A percentile compares a stretch with the other conserved stretches of the same genome.
Evolutionary conservation across 805 yeast species (phyloP).

Genomic region (Wickerhamomyces canadensis): DNA sequence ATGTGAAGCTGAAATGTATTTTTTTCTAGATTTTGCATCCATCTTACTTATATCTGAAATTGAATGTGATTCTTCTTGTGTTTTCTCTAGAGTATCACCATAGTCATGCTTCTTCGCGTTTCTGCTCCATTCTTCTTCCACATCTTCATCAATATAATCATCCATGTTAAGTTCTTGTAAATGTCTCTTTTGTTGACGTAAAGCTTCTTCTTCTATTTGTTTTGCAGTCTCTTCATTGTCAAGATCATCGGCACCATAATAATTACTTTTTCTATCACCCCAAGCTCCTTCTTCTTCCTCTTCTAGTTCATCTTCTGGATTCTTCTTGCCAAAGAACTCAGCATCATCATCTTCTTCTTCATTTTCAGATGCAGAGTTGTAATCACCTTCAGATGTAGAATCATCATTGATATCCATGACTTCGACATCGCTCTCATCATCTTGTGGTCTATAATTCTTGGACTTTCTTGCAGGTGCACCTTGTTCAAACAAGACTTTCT

Average conservation of each 20-base stretch:
- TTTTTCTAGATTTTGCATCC: slow-evolving; percentile 46
- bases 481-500: slow-evolving; percentile 48
- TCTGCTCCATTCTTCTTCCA: slow-evolving; percentile 74
- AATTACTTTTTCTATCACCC: slow-evolving; percentile 39
- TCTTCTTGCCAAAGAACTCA: slow-evolving; percentile 27
- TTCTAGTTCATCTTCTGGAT: slow-evolving; percentile 22
- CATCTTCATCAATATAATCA: slow-evolving; percentile 73
- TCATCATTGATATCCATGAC: slow-evolving; percentile 44
- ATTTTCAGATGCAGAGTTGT: slow-evolving; percentile 22
- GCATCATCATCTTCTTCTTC: slow-evolving; percentile 26
- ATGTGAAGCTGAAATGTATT: slow-evolving; percentile 52
- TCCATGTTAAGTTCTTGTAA: slow-evolving; percentile 69
- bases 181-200: slow-evolving; percentile 78
- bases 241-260: slow-evolving; percentile 49
- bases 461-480: slow-evolving; percentile 45
- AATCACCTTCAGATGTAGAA: slow-evolving; percentile 34
- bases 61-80: slow-evolving; percentile 29
- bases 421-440: slow-evolving; percentile 43
- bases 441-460: slow-evolving; percentile 34
- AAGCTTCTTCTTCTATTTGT: slow-evolving; percentile 81
- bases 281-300: slow-evolving; percentile 38
- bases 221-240: slow-evolving; percentile 68
- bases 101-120: slow-evolving; percentile 44
- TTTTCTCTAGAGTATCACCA: slow-evolving; percentile 24
- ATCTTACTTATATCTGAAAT: slow-evolving; percentile 42